Percentiles rank a stretch among this genome's conserved stretches.
Conservation (phyloP, 2,329 filamentous ascomycete genomes). For the Epichloe coenophiala region DNA sequence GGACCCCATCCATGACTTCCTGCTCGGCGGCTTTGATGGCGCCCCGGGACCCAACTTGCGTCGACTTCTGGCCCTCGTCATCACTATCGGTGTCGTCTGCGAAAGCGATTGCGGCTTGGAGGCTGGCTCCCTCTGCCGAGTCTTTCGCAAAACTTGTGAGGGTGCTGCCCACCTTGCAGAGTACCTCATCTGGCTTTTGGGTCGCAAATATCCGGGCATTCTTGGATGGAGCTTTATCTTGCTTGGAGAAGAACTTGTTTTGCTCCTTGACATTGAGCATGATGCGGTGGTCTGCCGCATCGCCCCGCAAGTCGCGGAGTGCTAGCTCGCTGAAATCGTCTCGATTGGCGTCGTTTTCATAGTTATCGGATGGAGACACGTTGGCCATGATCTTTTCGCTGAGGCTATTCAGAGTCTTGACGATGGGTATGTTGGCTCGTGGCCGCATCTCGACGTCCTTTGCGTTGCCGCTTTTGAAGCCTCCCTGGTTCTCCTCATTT, state of each 20-base stretch:
- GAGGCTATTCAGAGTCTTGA: conserved; percentile 76
- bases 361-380: conserved; percentile 64
- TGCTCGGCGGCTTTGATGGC: conserved; percentile 51
- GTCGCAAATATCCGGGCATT: conserved; percentile 45
- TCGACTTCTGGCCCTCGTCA: conserved; percentile 39
- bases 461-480: conserved; percentile 65
- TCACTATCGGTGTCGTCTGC: conserved; percentile 58
- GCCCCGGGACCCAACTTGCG: conserved; percentile 55
- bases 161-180: conserved; percentile 50
- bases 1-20: conserved; percentile 53
- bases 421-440: conserved; percentile 68
- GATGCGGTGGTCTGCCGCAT: conserved; percentile 62
- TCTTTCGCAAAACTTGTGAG: conserved; percentile 39
- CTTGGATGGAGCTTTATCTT: conserved; percentile 32
- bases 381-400: conserved; percentile 90
- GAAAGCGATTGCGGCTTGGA: conserved; percentile 53
- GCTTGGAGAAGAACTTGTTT: conserved; percentile 62
- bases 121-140: conserved; percentile 37
- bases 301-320: conserved; percentile 66
- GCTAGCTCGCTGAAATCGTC: conserved; percentile 64
- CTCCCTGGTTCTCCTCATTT: conserved; percentile 85
- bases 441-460: conserved; percentile 87
- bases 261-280: conserved; percentile 82
- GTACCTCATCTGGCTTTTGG: conserved; percentile 56
- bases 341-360: conserved; percentile 49